These are phyloP conservation scores for Aspergillus flavus DNA, from an alignment of 2,329 filamentous ascomycete genomes.

Conservation along the genomic window DNA sequence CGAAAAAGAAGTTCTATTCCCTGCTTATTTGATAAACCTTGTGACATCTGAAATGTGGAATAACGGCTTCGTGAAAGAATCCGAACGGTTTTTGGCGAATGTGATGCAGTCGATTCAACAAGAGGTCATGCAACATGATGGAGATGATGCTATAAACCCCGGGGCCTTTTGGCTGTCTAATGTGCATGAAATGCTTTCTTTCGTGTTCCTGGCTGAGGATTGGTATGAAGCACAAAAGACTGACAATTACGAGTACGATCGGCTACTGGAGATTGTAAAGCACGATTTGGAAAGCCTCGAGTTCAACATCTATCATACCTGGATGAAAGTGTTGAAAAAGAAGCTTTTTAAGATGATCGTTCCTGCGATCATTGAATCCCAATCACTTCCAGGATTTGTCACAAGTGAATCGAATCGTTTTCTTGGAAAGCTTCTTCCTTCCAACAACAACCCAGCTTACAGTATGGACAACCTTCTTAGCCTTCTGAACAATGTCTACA, in stretches of 20 bases:
- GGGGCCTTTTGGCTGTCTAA: constrained; percentile 99
- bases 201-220: constrained; percentile 97
- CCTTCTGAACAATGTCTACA: constrained; percentile 94
- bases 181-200: constrained; percentile 99
- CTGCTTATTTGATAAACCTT: constrained; percentile 96
- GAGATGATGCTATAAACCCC: constrained; percentile 94
- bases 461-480: constrained; percentile 99
- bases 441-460: constrained; percentile 89
- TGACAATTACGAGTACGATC: constrained; percentile 98
- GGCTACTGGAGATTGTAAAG: constrained; percentile 96
- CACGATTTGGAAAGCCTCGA: constrained; percentile 97
- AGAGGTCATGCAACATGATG: constrained; percentile 98
- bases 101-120: constrained; percentile 99
- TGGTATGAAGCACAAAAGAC: constrained; percentile 99
- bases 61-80: constrained; percentile 99
- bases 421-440: constrained; percentile 91
- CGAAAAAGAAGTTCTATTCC: constrained; percentile 98
- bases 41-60: constrained; percentile 99
- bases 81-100: constrained; percentile 96
- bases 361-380: constrained; percentile 97
- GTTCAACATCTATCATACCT: constrained; percentile 99
- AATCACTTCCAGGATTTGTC: constrained; percentile 96
- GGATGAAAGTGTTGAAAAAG: constrained; percentile 99
- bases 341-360: constrained; percentile 99
- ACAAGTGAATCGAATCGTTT: constrained; percentile 98